Base-by-base conservation (phyloP, 306 rosid species). In the Lotus japonicus region DNA sequence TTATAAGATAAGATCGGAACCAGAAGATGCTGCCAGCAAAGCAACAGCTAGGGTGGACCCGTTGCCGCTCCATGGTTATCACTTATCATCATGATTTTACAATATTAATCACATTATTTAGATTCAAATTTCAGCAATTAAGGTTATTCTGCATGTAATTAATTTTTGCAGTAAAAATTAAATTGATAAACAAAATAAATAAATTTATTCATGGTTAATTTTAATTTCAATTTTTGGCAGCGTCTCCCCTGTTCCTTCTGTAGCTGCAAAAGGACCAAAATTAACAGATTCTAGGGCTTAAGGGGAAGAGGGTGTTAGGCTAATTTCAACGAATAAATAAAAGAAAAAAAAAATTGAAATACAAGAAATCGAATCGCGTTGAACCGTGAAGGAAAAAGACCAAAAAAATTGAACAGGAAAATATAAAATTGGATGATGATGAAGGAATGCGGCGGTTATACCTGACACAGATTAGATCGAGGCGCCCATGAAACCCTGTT, bases 381-480 rank as follows among this genome's bases (percentile, higher is more conserved):
- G 28, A 58, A 67, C 64, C 42, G 23, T 5, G 41, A 51, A 4
- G 35, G 33, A 72, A 28, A 52, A 9, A 67, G 11, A 18, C 23
- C 0, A 16, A 4, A 1, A 3, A 16, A 23, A 15, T 39, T 21
- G n/a, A n/a, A 51, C 55, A 10, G 11, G 6, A 46, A 49, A 58
- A 71, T 48, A 68, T 19, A 13, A 51, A 9, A 2, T 11, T 55
- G 11, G 15, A 63, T 31, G 79, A 60, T 72, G 60, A 62, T 66
- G 62, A 64, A 51, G 66, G 86, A 74, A 76, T 57, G 59, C 45
- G 51, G 59, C 54, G 35, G 61, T 72, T 86, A 85, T 91, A 91
- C 96, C 96, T 88, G 96, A 87, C 88, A 79, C 77, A 88, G 89
- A 79, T 74, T 57, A 64, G 78, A 67, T 75, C 76, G 84, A 60